Conservation (phyloP, 129 eudicot genomes). For the Scalesia atractyloides region DNA sequence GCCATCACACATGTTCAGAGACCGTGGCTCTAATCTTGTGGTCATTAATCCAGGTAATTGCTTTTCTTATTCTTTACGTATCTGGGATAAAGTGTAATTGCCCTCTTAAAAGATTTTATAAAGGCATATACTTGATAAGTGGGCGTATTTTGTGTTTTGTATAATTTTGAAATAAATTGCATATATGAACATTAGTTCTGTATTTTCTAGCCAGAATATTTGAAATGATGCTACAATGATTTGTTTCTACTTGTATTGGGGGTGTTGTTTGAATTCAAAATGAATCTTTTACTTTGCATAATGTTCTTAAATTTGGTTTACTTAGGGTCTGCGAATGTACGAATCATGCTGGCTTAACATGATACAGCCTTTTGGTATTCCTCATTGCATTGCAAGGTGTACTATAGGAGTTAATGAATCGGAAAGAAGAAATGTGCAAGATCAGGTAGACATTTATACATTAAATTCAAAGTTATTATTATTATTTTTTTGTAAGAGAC, state of each 20-base stretch:
- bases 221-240: background rate
- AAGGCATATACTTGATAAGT: too few species aligned
- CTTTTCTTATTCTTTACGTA: background rate
- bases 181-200: too few species aligned
- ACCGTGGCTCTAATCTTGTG: slow-evolving; percentile 87
- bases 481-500: slow-evolving; percentile 15
- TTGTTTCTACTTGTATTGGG: background rate
- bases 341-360: slow-evolving; percentile 78
- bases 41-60: slow-evolving; percentile 85
- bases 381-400: slow-evolving; percentile 91
- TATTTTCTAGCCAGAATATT: background rate
- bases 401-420: slow-evolving; percentile 63
- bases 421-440: slow-evolving; percentile 67
- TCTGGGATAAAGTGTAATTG: background rate
- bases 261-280: background rate
- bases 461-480: background rate
- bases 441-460: slow-evolving; percentile 52
- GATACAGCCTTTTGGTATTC: slow-evolving; percentile 65
- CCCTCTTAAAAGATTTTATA: slow-evolving; percentile 15
- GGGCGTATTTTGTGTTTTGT: too few species aligned
- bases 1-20: slow-evolving; percentile 79
- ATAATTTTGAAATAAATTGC: too few species aligned
- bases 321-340: slow-evolving; percentile 71
- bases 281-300: too few species aligned
- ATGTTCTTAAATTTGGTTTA: background rate